Evolutionary conservation across 2,329 filamentous ascomycete species (phyloP).

Genomic region (Aureobasidium sp.): DNA sequence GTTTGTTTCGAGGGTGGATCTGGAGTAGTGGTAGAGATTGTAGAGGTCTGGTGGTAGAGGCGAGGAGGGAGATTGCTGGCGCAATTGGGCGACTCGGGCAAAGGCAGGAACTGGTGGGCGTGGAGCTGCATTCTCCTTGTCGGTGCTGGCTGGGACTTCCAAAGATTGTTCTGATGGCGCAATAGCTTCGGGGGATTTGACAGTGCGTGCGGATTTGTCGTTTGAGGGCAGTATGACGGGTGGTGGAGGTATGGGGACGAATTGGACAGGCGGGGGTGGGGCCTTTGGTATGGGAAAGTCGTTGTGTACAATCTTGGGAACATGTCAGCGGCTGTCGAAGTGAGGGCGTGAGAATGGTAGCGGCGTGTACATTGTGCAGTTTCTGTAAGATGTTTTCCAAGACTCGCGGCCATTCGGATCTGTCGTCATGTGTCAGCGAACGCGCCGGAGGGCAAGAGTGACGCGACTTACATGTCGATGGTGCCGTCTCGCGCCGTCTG

Average conservation of each 20-base stretch:
- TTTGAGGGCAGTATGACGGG: not conserved
- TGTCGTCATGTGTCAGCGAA: conserved; percentile 31
- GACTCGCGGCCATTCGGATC: conserved; percentile 62
- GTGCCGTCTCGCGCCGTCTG: conserved; percentile 51
- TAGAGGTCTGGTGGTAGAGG: conserved; percentile 57
- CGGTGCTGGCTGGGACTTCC: conserved; percentile 40
- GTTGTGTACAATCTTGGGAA: conserved; percentile 60
- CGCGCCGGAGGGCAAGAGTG: not conserved
- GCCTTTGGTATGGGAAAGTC: conserved; percentile 67
- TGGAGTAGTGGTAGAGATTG: conserved; percentile 40
- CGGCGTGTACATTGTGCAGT: conserved; percentile 53
- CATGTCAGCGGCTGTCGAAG: not conserved
- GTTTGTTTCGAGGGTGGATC: conserved; percentile 33
- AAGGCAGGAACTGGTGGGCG: conserved; percentile 38
- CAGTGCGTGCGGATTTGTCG: conserved; percentile 16
- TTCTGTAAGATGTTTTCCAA: conserved; percentile 59
- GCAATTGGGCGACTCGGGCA: conserved; percentile 24
- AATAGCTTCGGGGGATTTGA: conserved; percentile 28
- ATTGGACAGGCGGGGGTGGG: conserved; percentile 28
- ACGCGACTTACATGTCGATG: conserved; percentile 48
- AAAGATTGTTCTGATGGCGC: conserved; percentile 19
- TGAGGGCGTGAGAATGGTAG: not conserved
- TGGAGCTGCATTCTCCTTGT: conserved; percentile 58
- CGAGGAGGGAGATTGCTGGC: not conserved
- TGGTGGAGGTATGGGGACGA: not conserved